Conservation (phyloP, 345 rosid genomes). For the Geranium rotundifolium region DNA sequence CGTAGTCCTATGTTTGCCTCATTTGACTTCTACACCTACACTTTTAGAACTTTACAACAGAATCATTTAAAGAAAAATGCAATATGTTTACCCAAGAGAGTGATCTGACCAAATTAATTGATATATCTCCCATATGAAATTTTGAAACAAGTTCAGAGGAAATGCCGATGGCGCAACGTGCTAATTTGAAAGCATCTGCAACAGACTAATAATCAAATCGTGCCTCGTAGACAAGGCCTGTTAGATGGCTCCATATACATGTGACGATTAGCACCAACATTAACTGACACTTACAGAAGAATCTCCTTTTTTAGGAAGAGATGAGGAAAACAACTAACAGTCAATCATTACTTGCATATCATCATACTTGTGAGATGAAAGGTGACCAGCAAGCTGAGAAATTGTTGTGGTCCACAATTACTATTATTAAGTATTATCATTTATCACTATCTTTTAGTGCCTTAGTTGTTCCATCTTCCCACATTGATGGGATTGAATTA, state of each 20-base stretch:
- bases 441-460: no score
- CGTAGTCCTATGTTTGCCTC: background rate
- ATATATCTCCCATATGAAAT: constrained; percentile 45
- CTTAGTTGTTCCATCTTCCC: no score
- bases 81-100: constrained; percentile 49
- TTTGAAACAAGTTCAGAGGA: constrained; percentile 24
- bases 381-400: constrained; percentile 55
- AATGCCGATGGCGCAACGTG: constrained; percentile 37
- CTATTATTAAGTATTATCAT: no score
- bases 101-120: constrained; percentile 70
- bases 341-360: background rate
- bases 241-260: constrained; percentile 79
- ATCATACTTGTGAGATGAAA: constrained; percentile 63
- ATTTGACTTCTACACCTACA: background rate
- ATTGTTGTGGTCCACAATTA: no score
- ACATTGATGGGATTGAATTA: no score
- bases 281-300: background rate
- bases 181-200: constrained; percentile 50
- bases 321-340: no score
- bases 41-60: background rate
- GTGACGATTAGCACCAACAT: constrained; percentile 15
- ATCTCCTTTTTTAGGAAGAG: background rate
- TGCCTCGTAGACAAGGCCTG: constrained; percentile 84
- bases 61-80: constrained; percentile 1
- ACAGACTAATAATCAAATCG: constrained; percentile 51